phyloP scores from a whole-genome alignment of 139 green algal species.

The Chlorokybus atmophyticus region DNA sequence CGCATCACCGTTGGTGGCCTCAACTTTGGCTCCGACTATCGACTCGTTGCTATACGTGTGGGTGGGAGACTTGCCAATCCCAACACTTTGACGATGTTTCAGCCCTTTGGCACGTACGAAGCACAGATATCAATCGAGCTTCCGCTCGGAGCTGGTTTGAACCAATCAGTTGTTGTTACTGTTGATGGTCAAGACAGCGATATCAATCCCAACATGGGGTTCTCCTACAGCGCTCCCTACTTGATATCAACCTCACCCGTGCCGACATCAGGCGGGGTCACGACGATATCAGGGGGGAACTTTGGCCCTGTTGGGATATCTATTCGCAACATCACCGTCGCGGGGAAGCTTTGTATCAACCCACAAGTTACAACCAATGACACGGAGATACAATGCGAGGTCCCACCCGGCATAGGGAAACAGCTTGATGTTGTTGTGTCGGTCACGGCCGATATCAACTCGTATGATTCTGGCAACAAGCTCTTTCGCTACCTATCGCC shows the following conservation, averaged over 20 bases:
- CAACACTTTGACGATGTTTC: too few species aligned
- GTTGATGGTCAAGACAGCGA: neutral
- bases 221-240: neutral
- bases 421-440: constrained; percentile 6
- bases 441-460: neutral
- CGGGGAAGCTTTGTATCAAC: neutral
- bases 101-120: too few species aligned
- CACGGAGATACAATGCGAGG: constrained; percentile 6
- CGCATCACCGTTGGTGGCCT: too few species aligned
- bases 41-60: too few species aligned
- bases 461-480: constrained; percentile 5
- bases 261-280: constrained; percentile 11
- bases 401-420: neutral
- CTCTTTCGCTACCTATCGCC: neutral
- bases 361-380: constrained; percentile 2
- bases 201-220: neutral
- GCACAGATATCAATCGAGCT: too few species aligned
- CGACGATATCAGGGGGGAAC: constrained; percentile 17
- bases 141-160: too few species aligned
- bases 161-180: too few species aligned
- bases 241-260: neutral
- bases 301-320: constrained; percentile 6
- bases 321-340: neutral
- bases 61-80: too few species aligned
- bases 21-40: too few species aligned